Conservation (phyloP, 768 basidiomycete species). For the Termitomyces sp. region DNA sequence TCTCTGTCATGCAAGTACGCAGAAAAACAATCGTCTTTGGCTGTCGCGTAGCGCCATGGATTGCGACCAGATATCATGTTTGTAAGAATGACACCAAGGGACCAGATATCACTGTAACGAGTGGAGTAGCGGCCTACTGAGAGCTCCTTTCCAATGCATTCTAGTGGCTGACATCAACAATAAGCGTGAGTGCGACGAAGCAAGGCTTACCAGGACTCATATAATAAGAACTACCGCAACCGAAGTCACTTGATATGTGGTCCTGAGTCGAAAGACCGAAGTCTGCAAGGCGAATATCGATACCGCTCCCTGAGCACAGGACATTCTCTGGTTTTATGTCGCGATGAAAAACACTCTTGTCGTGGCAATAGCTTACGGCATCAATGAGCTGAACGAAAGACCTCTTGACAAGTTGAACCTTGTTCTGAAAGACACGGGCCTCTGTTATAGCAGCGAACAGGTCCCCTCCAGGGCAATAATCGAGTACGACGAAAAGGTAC, state of each 20-base stretch:
- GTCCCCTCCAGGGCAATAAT: slow-evolving; percentile 57
- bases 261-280: slow-evolving; percentile 66
- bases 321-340: slow-evolving; percentile 88
- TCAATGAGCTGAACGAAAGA: slow-evolving; percentile 80
- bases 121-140: slow-evolving; percentile 49
- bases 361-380: slow-evolving; percentile 72
- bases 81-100: slow-evolving; percentile 73
- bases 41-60: slow-evolving; percentile 71
- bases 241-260: slow-evolving; percentile 41
- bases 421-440: slow-evolving; percentile 44
- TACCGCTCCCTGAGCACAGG: slow-evolving; percentile 50
- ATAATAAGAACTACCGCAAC: slow-evolving; percentile 57
- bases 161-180: slow-evolving; percentile 26
- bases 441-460: slow-evolving; percentile 68
- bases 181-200: background rate
- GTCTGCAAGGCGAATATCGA: slow-evolving; percentile 60
- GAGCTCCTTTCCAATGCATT: slow-evolving; percentile 47
- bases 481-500: slow-evolving; percentile 65
- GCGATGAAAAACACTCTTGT: slow-evolving; percentile 70
- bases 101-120: slow-evolving; percentile 66
- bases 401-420: slow-evolving; percentile 56
- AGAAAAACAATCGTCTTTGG: slow-evolving; percentile 61
- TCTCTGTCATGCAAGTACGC: slow-evolving; percentile 58
- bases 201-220: slow-evolving; percentile 62
- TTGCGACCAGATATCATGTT: slow-evolving; percentile 78